Conservation (phyloP, 352 stramenopile species). For the Peronospora belbahrii region DNA sequence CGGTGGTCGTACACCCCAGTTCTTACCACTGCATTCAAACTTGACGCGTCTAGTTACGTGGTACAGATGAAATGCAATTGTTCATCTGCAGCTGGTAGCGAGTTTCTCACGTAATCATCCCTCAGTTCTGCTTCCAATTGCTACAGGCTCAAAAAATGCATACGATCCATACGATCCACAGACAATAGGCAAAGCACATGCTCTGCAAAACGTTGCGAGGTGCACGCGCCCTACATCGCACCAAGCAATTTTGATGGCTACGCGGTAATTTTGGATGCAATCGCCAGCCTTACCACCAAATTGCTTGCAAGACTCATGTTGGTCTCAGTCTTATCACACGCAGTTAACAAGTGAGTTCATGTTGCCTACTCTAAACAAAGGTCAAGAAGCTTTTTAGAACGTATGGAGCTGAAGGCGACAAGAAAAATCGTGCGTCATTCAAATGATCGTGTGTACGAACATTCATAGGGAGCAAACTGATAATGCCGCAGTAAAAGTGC, state of each 20-base stretch:
- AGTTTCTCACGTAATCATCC: conserved; percentile 69
- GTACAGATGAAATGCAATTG: conserved; percentile 77
- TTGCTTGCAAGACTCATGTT: too few species aligned
- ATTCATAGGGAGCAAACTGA: not conserved
- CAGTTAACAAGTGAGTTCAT: too few species aligned
- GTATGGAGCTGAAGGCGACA: conserved; percentile 72
- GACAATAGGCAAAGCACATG: conserved; percentile 60
- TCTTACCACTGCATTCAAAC: conserved; percentile 79
- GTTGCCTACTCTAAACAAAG: too few species aligned
- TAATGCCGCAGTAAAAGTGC: not conserved
- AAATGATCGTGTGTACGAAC: too few species aligned
- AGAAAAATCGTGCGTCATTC: conserved; percentile 25
- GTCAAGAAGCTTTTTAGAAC: too few species aligned
- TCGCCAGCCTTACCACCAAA: conserved; percentile 52
- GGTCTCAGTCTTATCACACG: too few species aligned
- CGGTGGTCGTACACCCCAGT: conserved; percentile 9
- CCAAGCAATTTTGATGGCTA: conserved; percentile 75
- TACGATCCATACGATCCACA: conserved; percentile 82
- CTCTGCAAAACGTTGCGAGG: conserved; percentile 74
- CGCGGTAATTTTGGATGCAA: conserved; percentile 50
- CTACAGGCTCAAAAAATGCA: conserved; percentile 37
- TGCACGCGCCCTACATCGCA: conserved; percentile 76
- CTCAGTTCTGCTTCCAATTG: conserved; percentile 44
- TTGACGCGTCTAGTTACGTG: conserved; percentile 45
- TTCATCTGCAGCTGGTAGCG: conserved; percentile 79